A percentile compares a stretch with the other conserved stretches of the same genome.
Evolutionary conservation across 768 basidiomycete species (phyloP).

Genomic region (Mrakia gelida): DNA sequence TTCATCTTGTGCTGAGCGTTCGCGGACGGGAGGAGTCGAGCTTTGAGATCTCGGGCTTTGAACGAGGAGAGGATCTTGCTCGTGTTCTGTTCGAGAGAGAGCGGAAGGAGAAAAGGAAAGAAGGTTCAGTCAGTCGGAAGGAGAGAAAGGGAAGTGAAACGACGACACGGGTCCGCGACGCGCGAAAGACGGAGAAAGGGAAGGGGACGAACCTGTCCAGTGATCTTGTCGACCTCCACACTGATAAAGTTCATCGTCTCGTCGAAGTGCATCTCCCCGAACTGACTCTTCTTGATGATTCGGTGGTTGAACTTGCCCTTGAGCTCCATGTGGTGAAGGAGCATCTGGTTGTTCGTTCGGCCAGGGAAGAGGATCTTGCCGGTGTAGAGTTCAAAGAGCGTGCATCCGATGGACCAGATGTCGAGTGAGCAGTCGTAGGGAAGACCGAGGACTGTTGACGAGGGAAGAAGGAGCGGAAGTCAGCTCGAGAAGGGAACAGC

Average conservation of each 20-base stretch:
- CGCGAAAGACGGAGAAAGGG: neutral
- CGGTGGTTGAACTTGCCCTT: conserved; percentile 89
- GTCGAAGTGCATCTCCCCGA: conserved; percentile 89
- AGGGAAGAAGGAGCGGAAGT: conserved; percentile 10
- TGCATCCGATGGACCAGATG: conserved; percentile 96
- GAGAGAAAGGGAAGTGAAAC: neutral
- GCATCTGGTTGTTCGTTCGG: conserved; percentile 95
- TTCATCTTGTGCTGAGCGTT: conserved; percentile 63
- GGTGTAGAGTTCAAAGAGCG: conserved; percentile 90
- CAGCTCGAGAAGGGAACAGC: neutral
- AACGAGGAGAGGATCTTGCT: conserved; percentile 71
- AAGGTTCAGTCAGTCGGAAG: neutral
- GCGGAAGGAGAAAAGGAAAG: neutral
- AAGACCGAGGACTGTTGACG: conserved; percentile 72
- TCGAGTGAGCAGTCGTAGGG: conserved; percentile 93
- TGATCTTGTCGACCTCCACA: conserved; percentile 76
- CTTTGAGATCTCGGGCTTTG: conserved; percentile 76
- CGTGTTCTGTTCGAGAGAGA: conserved; percentile 58
- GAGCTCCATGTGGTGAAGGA: conserved; percentile 95
- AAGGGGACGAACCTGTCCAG: conserved; percentile 63
- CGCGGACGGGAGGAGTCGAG: conserved; percentile 73
- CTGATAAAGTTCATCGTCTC: conserved; percentile 78
- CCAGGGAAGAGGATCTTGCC: conserved; percentile 98
- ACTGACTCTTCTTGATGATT: conserved; percentile 90
- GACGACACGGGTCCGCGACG: too few species aligned